Evolutionary conservation across 1,284 basidiomycete species (phyloP).

Genomic region (Rhodotorula glutinis): DNA sequence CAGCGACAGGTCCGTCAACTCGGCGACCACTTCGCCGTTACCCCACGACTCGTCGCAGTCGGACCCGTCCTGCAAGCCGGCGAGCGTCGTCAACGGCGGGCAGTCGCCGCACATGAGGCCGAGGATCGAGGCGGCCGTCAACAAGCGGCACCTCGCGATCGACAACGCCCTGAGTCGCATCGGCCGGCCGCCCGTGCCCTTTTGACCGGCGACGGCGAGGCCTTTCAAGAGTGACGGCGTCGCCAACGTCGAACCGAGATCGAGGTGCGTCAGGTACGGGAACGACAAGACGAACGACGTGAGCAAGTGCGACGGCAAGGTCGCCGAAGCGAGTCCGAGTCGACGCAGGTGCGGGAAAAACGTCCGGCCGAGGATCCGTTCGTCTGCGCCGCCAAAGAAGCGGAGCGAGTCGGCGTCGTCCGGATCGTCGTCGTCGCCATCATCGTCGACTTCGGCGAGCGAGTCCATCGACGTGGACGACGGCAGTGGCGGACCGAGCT

Average conservation of each 20-base stretch:
- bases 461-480: constrained; percentile 2
- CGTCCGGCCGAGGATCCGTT: constrained; percentile 48
- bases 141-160: constrained; percentile 78
- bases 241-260: constrained; percentile 63
- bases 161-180: constrained; percentile 71
- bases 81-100: constrained; percentile 36
- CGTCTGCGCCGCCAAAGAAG: constrained; percentile 49
- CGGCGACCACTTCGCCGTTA: constrained; percentile 31
- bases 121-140: constrained; percentile 74
- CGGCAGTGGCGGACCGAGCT: constrained; percentile 26
- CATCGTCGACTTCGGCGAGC: constrained; percentile 40
- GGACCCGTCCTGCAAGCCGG: constrained; percentile 13
- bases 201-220: constrained; percentile 60
- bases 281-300: constrained; percentile 79
- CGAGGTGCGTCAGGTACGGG: constrained; percentile 82
- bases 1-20: constrained; percentile 56
- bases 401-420: constrained; percentile 45
- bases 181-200: constrained; percentile 30
- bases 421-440: constrained; percentile 44
- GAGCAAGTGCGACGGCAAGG: constrained; percentile 71
- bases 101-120: constrained; percentile 55
- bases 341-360: constrained; percentile 73
- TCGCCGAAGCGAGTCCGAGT: constrained; percentile 76
- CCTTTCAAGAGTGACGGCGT: constrained; percentile 69
- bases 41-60: constrained; percentile 36